phyloP scores from a whole-genome alignment of 1,284 basidiomycete genomes.

The Cryptococcus sp. region DNA sequence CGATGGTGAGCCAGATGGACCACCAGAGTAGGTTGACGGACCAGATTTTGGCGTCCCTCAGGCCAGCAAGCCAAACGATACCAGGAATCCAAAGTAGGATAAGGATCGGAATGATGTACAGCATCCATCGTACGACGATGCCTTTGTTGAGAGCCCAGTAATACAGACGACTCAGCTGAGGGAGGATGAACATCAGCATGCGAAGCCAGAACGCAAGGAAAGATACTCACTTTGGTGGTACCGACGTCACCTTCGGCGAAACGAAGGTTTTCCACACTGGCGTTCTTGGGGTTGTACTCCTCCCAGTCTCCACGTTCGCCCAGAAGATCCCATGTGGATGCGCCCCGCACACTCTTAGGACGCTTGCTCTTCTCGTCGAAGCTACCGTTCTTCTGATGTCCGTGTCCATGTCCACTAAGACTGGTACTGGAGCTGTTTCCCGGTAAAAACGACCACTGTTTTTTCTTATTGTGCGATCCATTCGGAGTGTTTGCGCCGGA shows the following conservation, averaged over 20 bases:
- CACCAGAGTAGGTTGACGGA: constrained; percentile 65
- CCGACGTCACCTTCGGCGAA: constrained; percentile 54
- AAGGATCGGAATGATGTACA: constrained; percentile 74
- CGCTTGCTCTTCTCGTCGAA: constrained; percentile 23
- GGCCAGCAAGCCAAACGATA: constrained; percentile 68
- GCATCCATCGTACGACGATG: constrained; percentile 74
- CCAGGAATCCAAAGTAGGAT: constrained; percentile 69
- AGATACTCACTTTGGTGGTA: constrained; percentile 42
- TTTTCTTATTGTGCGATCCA: constrained; percentile 29
- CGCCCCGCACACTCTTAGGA: constrained; percentile 21
- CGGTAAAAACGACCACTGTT: constrained; percentile 35
- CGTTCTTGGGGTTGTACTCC: constrained; percentile 48
- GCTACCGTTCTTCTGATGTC: constrained; percentile 2
- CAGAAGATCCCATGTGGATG: constrained; percentile 40
- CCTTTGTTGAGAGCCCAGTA: constrained; percentile 74
- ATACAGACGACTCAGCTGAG: constrained; percentile 57
- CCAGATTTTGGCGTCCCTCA: constrained; percentile 59
- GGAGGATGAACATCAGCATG: neutral
- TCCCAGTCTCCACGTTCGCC: constrained; percentile 49
- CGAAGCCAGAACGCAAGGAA: neutral
- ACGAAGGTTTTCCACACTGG: constrained; percentile 45
- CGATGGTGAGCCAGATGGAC: constrained; percentile 80
- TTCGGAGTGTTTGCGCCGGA: constrained; percentile 28
- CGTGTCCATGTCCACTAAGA: constrained; percentile 4
- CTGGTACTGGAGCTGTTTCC: constrained; percentile 8